A percentile compares a stretch with the other conserved stretches of the same genome.
Conservation (phyloP, 768 basidiomycete genomes). For the Russula abietina region DNA sequence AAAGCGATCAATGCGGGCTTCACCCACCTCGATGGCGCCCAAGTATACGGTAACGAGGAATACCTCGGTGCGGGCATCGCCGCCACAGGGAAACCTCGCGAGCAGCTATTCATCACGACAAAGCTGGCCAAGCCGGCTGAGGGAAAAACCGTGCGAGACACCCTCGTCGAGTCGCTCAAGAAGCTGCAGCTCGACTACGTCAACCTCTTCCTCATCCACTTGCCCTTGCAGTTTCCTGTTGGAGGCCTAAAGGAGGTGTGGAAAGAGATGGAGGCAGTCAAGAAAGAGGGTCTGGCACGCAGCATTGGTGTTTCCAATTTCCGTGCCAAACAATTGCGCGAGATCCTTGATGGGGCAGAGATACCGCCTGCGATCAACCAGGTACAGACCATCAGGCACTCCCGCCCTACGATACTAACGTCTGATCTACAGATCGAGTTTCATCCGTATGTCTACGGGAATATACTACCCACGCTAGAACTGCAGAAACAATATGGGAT, state of each 20-base stretch:
- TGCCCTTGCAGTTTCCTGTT: constrained; percentile 26
- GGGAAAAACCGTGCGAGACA: constrained; percentile 35
- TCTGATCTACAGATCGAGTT: constrained; percentile 40
- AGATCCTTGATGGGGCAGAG: constrained; percentile 40
- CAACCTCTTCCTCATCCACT: constrained; percentile 45
- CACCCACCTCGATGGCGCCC: constrained; percentile 38
- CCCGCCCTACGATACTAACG: background rate
- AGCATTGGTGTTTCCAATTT: constrained; percentile 55
- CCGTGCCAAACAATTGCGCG: constrained; percentile 37
- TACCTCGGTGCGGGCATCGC: constrained; percentile 34
- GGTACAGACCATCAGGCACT: constrained; percentile 30
- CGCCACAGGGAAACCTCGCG: constrained; percentile 33
- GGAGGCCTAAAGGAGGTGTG: constrained; percentile 35
- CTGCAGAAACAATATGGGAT: constrained; percentile 36
- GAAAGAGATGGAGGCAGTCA: constrained; percentile 39
- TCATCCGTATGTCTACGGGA: constrained; percentile 48
- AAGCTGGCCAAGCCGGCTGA: constrained; percentile 33
- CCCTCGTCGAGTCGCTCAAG: constrained; percentile 37
- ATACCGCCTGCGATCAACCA: constrained; percentile 50
- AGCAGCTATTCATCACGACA: constrained; percentile 41
- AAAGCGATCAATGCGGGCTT: constrained; percentile 35
- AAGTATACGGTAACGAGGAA: constrained; percentile 37
- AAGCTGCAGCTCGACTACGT: constrained; percentile 38
- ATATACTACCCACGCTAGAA: constrained; percentile 35
- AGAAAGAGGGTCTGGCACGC: constrained; percentile 37